A percentile compares a stretch with the other conserved stretches of the same genome.
Conservation (phyloP, 345 rosid genomes). For the Adansonia digitata region DNA sequence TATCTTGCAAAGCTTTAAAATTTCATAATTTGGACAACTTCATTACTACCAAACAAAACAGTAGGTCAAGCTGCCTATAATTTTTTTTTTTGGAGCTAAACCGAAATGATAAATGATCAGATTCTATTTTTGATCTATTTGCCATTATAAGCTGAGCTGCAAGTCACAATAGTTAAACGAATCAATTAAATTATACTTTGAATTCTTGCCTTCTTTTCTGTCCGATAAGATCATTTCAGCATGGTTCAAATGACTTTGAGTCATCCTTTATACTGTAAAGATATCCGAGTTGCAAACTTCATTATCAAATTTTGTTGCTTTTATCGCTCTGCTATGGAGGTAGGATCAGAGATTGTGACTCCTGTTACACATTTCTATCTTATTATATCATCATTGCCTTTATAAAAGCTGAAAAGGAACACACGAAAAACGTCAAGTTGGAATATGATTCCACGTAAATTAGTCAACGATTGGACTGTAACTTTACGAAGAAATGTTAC, state of each 20-base stretch:
- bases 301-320: neutral
- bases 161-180: too few relatives aligned
- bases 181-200: too few relatives aligned
- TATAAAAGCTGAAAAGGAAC: neutral
- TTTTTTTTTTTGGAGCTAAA: neutral
- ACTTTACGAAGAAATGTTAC: too few relatives aligned
- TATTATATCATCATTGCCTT: neutral
- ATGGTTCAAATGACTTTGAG: neutral
- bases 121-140: neutral
- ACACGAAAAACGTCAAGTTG: too few relatives aligned
- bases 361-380: neutral
- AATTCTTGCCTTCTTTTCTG: neutral
- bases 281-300: neutral
- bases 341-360: neutral
- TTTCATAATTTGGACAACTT: neutral
- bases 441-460: too few relatives aligned
- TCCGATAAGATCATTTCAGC: neutral
- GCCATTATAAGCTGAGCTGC: too few relatives aligned
- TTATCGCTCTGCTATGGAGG: neutral
- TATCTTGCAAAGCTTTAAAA: neutral
- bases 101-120: neutral
- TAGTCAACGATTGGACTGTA: too few relatives aligned
- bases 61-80: neutral
- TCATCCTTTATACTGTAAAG: neutral
- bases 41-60: neutral